These are phyloP conservation scores for Dactylellina sp. DNA, from an alignment of 2,329 filamentous ascomycete genomes.

Conservation along the genomic window DNA sequence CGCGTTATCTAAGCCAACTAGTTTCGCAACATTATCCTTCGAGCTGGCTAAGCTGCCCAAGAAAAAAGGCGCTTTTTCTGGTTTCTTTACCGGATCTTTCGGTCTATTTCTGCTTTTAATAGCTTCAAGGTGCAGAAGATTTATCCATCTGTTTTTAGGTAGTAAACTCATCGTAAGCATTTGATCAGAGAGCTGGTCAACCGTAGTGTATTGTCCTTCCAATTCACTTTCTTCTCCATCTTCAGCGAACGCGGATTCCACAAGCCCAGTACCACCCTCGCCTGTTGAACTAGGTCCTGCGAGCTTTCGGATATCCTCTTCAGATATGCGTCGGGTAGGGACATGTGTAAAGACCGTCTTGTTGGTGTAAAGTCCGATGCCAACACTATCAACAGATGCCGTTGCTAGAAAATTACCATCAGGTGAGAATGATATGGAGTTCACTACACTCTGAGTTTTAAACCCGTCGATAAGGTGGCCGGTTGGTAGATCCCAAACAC, in stretches of 20 bases:
- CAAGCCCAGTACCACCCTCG: conserved; percentile 79
- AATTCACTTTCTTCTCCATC: conserved; percentile 68
- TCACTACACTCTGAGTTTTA: conserved; percentile 80
- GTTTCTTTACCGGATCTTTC: conserved; percentile 87
- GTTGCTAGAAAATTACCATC: conserved; percentile 96
- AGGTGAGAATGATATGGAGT: conserved; percentile 84
- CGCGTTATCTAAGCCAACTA: conserved; percentile 53
- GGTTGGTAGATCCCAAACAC: conserved; percentile 95
- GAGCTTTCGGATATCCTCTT: conserved; percentile 76
- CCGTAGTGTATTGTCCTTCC: conserved; percentile 68
- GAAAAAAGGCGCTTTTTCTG: conserved; percentile 96
- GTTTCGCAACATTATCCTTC: conserved; percentile 38
- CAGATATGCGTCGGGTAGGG: conserved; percentile 84
- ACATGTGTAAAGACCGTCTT: conserved; percentile 89
- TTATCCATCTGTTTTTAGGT: conserved; percentile 93
- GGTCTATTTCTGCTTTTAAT: conserved; percentile 89
- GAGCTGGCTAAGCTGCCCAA: conserved; percentile 71
- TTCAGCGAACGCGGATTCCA: conserved; percentile 80
- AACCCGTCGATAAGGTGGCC: conserved; percentile 95
- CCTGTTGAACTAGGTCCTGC: conserved; percentile 80
- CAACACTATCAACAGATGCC: conserved; percentile 81
- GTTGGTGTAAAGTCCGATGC: conserved; percentile 94
- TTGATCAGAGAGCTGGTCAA: conserved; percentile 83
- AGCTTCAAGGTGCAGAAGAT: conserved; percentile 87
- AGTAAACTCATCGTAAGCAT: conserved; percentile 91